phyloP scores from a whole-genome alignment of 1,139 yeast genomes.

The Kodamaea sp. region DNA sequence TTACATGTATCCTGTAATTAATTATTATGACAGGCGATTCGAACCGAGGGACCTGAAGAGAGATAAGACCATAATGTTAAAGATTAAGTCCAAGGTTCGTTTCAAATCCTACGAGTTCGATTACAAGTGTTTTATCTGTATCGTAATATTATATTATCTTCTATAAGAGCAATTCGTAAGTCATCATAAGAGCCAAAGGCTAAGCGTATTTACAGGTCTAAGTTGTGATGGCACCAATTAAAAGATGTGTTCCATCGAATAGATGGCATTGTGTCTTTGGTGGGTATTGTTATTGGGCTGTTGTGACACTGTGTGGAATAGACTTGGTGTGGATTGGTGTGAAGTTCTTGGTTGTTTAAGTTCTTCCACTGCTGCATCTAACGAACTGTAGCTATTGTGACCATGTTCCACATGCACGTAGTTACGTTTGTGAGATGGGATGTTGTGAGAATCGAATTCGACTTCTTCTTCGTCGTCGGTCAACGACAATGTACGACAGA shows the following conservation, averaged over 20 bases:
- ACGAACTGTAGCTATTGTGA: constrained; percentile 2
- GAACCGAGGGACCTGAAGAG: too few relatives aligned
- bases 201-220: background rate
- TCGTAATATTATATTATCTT: background rate
- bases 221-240: constrained; percentile 6
- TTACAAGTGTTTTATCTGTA: background rate
- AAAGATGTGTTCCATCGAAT: constrained; percentile 24
- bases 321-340: constrained; percentile 3
- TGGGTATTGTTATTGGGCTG: constrained; percentile 14
- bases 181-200: constrained; percentile 1
- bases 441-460: constrained; percentile 7
- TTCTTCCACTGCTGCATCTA: constrained; percentile 1
- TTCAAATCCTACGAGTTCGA: too few relatives aligned
- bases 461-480: constrained; percentile 31
- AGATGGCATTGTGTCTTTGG: constrained; percentile 24
- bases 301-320: constrained; percentile 6
- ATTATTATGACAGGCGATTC: too few relatives aligned
- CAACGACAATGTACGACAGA: constrained; percentile 22
- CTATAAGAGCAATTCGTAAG: constrained; percentile 1
- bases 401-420: constrained; percentile 5
- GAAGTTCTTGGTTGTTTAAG: constrained; percentile 4
- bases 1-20: too few relatives aligned
- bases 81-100: too few relatives aligned
- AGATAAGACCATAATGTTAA: too few relatives aligned
- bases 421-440: constrained; percentile 1